Conservation (phyloP, 257 asterid species). For the Penstemon eatonii region DNA sequence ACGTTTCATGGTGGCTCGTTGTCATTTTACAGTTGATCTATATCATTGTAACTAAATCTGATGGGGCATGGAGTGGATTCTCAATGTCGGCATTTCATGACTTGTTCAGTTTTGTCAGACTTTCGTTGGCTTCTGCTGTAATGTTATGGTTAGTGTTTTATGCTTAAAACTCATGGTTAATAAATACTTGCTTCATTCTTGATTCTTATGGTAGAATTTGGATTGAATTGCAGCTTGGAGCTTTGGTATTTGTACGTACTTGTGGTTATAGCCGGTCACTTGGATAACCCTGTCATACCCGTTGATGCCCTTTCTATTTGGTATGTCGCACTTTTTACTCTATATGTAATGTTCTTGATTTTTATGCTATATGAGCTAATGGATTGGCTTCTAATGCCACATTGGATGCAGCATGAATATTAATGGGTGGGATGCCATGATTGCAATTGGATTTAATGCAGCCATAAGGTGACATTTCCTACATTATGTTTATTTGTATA, state of each 20-base stretch:
- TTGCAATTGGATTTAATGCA: conserved; percentile 77
- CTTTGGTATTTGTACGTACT: conserved; percentile 75
- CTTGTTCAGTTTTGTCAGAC: conserved; percentile 58
- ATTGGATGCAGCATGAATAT: conserved; percentile 66
- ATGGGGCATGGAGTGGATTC: conserved; percentile 82
- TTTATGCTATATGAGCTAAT: neutral
- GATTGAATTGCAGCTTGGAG: conserved; percentile 65
- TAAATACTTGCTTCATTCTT: neutral
- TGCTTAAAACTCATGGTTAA: neutral
- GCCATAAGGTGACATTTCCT: conserved; percentile 60
- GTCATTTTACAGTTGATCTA: conserved; percentile 50
- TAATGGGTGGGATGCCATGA: conserved; percentile 74
- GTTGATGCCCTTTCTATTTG: conserved; percentile 87
- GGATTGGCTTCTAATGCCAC: neutral
- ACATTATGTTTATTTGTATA: neutral
- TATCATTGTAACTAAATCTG: conserved; percentile 58
- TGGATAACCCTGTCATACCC: conserved; percentile 65
- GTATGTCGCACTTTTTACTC: conserved; percentile 32
- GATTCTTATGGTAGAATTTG: conserved; percentile 1
- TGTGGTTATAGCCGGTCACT: conserved; percentile 65
- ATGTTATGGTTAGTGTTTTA: conserved; percentile 61
- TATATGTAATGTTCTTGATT: neutral
- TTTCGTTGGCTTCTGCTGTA: conserved; percentile 73
- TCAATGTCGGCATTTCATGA: conserved; percentile 69
- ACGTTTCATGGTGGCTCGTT: conserved; percentile 65